Percentiles rank a stretch among this genome's conserved stretches.
Conservation (phyloP, 108 stramenopile genomes). For the Schizochytrium sp. region DNA sequence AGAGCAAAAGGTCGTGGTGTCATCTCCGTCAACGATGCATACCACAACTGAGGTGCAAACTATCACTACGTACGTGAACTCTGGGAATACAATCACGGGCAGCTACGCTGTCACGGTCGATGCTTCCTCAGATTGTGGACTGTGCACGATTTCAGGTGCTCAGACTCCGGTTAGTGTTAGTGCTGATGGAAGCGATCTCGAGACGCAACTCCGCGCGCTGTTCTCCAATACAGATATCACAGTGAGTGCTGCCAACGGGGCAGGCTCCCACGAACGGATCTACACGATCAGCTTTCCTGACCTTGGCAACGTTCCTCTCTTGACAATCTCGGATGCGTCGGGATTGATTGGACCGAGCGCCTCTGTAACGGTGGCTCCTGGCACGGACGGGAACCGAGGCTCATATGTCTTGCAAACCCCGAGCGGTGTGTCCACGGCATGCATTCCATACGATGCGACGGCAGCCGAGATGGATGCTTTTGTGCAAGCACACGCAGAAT, state of each 20-base stretch:
- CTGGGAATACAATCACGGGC: background rate
- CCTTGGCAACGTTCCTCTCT: background rate
- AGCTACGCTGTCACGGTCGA: background rate
- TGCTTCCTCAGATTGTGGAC: background rate
- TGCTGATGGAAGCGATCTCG: background rate
- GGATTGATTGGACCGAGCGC: background rate
- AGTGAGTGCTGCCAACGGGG: background rate
- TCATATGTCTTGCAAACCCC: background rate
- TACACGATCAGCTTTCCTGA: background rate
- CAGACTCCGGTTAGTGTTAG: background rate
- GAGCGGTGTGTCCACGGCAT: constrained; percentile 35
- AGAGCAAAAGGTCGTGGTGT: background rate
- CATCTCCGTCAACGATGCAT: background rate
- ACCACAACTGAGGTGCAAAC: background rate
- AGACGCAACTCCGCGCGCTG: background rate
- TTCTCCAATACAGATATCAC: background rate
- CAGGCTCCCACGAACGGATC: background rate
- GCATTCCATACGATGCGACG: constrained; percentile 56
- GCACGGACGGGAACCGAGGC: background rate
- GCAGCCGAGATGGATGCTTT: constrained; percentile 39
- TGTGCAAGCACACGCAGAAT: constrained; percentile 37
- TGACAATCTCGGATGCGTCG: background rate
- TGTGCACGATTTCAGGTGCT: background rate
- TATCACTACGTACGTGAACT: background rate
- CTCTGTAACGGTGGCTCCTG: background rate